Percentiles rank a stretch among this genome's conserved stretches.
Conservation (phyloP, 148 eudicot species). For the Rhododendron williamsianum region DNA sequence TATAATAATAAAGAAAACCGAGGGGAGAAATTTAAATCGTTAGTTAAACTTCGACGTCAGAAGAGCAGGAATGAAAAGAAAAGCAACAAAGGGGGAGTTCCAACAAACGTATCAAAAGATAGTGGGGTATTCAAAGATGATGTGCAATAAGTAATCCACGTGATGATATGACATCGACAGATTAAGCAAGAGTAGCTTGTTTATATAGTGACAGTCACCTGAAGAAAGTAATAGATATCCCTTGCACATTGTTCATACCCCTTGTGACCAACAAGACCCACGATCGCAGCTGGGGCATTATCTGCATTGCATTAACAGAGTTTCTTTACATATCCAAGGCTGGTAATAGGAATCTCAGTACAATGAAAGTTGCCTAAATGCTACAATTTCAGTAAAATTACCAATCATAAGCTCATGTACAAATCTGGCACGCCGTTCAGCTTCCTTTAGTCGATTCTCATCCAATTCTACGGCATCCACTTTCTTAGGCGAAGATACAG, state of each 20-base stretch:
- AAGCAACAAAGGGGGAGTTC: background rate
- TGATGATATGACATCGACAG: background rate
- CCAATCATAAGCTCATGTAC: constrained; percentile 93
- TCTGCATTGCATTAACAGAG: constrained; percentile 42
- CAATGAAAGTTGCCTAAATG: background rate
- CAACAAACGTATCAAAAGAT: background rate
- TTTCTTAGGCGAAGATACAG: constrained; percentile 40
- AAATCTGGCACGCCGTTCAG: constrained; percentile 71
- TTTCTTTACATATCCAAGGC: background rate
- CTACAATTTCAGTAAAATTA: constrained; percentile 12
- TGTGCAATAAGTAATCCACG: background rate
- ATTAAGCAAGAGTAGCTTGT: background rate
- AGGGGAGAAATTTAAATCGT: background rate
- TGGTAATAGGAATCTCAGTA: background rate
- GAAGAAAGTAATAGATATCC: constrained; percentile 91
- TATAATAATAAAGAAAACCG: background rate
- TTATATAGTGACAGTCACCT: constrained; percentile 40
- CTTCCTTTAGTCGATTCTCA: constrained; percentile 65
- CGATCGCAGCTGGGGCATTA: constrained; percentile 87
- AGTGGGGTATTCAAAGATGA: background rate
- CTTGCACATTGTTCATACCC: constrained; percentile 94
- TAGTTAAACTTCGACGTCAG: background rate
- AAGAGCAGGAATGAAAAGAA: background rate
- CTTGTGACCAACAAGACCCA: constrained; percentile 83
- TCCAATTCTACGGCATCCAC: constrained; percentile 38